A percentile compares a stretch with the other conserved stretches of the same genome.
These are phyloP conservation scores for Escallonia herrerae DNA, from an alignment of 129 eudicot species.

Conservation along the genomic window DNA sequence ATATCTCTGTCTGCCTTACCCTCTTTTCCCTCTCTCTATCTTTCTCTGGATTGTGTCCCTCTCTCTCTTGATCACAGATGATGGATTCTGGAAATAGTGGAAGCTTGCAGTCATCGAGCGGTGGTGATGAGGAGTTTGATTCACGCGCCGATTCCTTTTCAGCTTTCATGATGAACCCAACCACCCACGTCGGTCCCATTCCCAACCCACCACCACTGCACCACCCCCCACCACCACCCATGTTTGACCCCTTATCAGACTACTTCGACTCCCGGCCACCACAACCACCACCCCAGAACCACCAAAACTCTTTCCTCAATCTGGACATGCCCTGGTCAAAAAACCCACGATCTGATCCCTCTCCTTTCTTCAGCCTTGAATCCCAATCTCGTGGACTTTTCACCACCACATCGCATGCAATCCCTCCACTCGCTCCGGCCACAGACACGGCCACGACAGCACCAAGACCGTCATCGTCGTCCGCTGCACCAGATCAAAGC, in stretches of 20 bases:
- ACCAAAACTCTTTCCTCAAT: conserved; percentile 24
- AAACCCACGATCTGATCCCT: conserved; percentile 32
- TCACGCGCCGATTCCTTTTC: conserved; percentile 43
- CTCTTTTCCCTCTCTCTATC: neutral
- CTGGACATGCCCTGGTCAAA: conserved; percentile 39
- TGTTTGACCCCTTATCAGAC: conserved; percentile 34
- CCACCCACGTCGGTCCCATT: neutral
- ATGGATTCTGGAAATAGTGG: conserved; percentile 82
- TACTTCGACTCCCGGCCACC: conserved; percentile 22
- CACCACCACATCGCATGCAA: neutral
- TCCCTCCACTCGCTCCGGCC: conserved; percentile 1
- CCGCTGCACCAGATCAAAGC: conserved; percentile 5
- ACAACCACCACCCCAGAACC: conserved; percentile 16
- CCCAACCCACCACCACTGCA: conserved; percentile 13
- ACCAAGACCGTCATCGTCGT: conserved; percentile 4
- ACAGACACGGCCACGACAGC: neutral
- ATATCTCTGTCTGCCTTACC: conserved; percentile 4
- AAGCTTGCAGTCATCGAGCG: conserved; percentile 69
- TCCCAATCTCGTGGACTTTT: conserved; percentile 7
- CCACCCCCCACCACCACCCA: conserved; percentile 20
- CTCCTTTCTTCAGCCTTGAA: neutral
- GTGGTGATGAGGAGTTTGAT: conserved; percentile 57
- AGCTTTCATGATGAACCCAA: conserved; percentile 19
- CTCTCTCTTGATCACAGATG: neutral
- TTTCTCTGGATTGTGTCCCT: conserved; percentile 1